Evolutionary conservation across 306 rosid species (phyloP).

Genomic region (Boehmeria nivea): DNA sequence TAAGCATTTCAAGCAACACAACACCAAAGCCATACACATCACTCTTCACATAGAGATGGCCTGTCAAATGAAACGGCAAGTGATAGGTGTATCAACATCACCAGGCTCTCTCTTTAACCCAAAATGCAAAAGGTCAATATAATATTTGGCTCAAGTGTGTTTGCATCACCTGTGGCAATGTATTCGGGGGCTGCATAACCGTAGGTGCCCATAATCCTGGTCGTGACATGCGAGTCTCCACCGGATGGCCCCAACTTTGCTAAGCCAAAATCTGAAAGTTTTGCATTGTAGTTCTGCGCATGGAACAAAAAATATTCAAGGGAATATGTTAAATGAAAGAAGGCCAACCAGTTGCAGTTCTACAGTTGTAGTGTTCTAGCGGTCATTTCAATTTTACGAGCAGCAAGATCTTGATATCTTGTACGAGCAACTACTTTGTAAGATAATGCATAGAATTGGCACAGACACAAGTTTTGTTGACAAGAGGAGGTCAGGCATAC

Average conservation of each 20-base stretch:
- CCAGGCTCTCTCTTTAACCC: no score
- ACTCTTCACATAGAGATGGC: slow-evolving; percentile 83
- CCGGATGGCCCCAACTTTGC: slow-evolving; percentile 79
- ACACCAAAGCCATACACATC: slow-evolving; percentile 93
- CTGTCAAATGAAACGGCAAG: no score
- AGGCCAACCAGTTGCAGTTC: background rate
- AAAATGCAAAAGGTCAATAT: slow-evolving; percentile 1
- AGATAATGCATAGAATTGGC: no score
- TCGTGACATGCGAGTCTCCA: slow-evolving; percentile 75
- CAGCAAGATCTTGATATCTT: background rate
- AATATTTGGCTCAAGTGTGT: background rate
- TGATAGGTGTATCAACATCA: no score
- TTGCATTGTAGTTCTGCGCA: slow-evolving; percentile 63
- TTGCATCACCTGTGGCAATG: slow-evolving; percentile 60
- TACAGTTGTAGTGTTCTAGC: no score
- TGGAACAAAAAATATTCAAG: no score
- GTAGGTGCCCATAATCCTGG: slow-evolving; percentile 71
- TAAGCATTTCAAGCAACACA: slow-evolving; percentile 73
- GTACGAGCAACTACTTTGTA: no score
- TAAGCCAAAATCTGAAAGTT: slow-evolving; percentile 82
- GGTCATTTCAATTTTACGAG: background rate
- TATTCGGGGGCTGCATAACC: slow-evolving; percentile 96
- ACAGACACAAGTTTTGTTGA: no score
- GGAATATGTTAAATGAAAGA: no score
- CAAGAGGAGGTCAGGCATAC: slow-evolving; percentile 22